Percentiles rank a stretch among this genome's conserved stretches.
Evolutionary conservation across 1,284 basidiomycete species (phyloP).

Genomic region (Puccinia novopanici): DNA sequence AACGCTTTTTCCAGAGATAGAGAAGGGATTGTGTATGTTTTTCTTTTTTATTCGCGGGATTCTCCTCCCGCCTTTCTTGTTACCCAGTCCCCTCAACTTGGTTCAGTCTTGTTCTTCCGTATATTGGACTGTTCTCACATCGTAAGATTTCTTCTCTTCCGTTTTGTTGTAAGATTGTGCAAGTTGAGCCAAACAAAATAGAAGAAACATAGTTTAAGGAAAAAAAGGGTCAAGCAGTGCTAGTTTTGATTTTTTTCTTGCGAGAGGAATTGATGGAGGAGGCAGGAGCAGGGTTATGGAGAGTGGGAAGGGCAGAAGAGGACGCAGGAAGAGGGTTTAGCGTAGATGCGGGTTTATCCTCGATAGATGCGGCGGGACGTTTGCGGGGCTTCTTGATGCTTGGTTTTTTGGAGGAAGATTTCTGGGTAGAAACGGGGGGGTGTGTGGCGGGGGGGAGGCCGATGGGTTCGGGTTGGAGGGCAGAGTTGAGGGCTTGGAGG

Average conservation of each 20-base stretch:
- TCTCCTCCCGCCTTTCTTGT: no score
- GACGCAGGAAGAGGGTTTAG: background rate
- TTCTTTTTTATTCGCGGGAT: no score
- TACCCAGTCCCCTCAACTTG: no score
- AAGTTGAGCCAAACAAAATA: slow-evolving; percentile 2
- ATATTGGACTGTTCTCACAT: no score
- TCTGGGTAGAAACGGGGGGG: background rate
- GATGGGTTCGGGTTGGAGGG: background rate
- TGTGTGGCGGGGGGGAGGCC: background rate
- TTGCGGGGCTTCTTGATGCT: background rate
- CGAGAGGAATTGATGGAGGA: background rate
- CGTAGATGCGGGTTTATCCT: background rate
- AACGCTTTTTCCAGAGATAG: no score
- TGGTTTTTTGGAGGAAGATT: background rate
- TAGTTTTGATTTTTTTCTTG: slow-evolving; percentile 28
- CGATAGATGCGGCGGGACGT: background rate
- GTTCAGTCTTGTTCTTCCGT: no score
- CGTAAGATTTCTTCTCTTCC: no score
- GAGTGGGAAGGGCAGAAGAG: background rate
- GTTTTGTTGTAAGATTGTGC: no score
- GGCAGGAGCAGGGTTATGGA: background rate
- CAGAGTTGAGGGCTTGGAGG: slow-evolving; percentile 3
- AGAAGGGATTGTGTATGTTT: no score
- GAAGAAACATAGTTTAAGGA: background rate
- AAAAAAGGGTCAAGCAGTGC: background rate